Evolutionary conservation across 805 yeast genomes (phyloP).

Genomic region (Sugiyamaella lignohabitans): DNA sequence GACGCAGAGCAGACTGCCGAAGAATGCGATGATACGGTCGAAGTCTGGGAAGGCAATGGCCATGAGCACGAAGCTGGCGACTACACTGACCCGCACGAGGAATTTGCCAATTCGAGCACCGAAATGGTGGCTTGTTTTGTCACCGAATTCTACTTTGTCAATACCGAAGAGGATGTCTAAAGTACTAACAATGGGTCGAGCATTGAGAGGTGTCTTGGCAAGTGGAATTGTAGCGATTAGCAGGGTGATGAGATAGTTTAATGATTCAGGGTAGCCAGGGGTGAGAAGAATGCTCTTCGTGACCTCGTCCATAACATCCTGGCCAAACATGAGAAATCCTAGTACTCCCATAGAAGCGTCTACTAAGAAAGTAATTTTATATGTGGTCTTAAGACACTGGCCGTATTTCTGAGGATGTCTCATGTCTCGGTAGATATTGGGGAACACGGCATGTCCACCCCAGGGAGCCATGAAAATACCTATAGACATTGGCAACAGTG

Average conservation of each 20-base stretch:
- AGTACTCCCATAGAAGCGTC: constrained; percentile 57
- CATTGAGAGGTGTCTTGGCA: constrained; percentile 77
- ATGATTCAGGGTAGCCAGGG: constrained; percentile 58
- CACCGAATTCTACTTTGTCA: constrained; percentile 22
- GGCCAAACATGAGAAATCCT: constrained; percentile 80
- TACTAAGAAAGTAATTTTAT: constrained; percentile 49
- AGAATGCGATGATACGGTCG: constrained; percentile 71
- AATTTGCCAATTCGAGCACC: constrained; percentile 12
- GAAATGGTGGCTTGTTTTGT: neutral
- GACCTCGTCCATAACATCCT: constrained; percentile 56
- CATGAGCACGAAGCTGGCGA: constrained; percentile 48
- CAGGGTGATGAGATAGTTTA: constrained; percentile 46
- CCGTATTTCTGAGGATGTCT: constrained; percentile 58
- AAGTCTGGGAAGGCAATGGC: constrained; percentile 70
- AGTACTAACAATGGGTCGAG: constrained; percentile 73
- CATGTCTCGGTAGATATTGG: constrained; percentile 70
- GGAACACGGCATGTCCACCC: constrained; percentile 82
- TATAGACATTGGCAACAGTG: constrained; percentile 39
- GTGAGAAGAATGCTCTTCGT: constrained; percentile 68
- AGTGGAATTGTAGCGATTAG: constrained; percentile 77
- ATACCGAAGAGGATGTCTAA: constrained; percentile 48
- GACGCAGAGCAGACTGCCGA: constrained; percentile 78
- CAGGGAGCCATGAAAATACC: constrained; percentile 51
- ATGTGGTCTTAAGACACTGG: constrained; percentile 49
- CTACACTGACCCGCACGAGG: constrained; percentile 42